A percentile compares a stretch with the other conserved stretches of the same genome.
Conservation (phyloP, 768 basidiomycete species). For the Suillus paluster region DNA sequence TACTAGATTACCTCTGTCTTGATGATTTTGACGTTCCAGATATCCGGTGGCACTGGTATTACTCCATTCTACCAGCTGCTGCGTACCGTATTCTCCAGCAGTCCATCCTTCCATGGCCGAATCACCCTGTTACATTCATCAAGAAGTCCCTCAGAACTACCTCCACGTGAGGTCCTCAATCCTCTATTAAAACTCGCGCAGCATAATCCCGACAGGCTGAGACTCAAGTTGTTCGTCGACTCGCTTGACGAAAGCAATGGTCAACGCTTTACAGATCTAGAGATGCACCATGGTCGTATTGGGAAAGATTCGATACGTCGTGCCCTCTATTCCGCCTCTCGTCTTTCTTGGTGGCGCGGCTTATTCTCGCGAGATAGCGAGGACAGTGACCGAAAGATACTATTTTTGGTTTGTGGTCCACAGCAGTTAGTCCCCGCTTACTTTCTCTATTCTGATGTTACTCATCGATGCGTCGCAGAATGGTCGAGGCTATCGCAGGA, state of each 20-base stretch:
- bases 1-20: neutral
- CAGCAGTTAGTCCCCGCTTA: conserved; percentile 59
- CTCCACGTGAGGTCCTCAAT: conserved; percentile 64
- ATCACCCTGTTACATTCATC: conserved; percentile 81
- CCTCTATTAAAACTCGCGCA: conserved; percentile 54
- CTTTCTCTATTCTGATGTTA: neutral
- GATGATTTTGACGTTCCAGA: conserved; percentile 45
- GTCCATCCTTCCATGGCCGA: conserved; percentile 44
- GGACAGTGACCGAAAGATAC: conserved; percentile 42
- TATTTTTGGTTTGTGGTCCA: conserved; percentile 87
- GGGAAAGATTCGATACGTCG: conserved; percentile 50
- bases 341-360: conserved; percentile 34
- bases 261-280: conserved; percentile 15
- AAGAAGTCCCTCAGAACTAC: conserved; percentile 61
- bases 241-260: conserved; percentile 25
- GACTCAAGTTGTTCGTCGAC: conserved; percentile 68
- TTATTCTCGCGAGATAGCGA: conserved; percentile 18
- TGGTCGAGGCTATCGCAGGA: conserved; percentile 77
- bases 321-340: conserved; percentile 38
- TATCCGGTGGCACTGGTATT: conserved; percentile 88
- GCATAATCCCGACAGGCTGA: conserved; percentile 58
- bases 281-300: conserved; percentile 57
- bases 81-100: conserved; percentile 50
- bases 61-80: conserved; percentile 85
- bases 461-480: conserved; percentile 45